Conservation (phyloP, 1,284 basidiomycete species). For the Naganishia sp. region DNA sequence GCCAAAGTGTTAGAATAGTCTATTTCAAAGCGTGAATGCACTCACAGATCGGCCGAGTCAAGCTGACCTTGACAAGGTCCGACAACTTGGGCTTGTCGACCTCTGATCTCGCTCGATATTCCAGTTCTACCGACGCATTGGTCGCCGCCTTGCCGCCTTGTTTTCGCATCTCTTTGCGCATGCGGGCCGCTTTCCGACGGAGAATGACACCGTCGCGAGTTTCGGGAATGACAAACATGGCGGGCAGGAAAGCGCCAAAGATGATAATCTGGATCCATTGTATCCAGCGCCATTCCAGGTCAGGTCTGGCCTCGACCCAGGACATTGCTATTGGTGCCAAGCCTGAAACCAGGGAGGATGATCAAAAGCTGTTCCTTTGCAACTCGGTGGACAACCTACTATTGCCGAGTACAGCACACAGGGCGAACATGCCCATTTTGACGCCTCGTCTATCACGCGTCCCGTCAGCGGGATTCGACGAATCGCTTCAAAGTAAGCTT, state of each 20-base stretch:
- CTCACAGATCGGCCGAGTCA: slow-evolving; percentile 45
- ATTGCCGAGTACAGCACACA: slow-evolving; percentile 59
- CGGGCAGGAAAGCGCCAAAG: slow-evolving; percentile 42
- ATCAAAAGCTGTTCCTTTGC: neutral
- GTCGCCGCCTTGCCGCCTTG: slow-evolving; percentile 41
- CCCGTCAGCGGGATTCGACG: too few relatives aligned
- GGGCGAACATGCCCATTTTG: slow-evolving; percentile 31
- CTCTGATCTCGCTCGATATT: slow-evolving; percentile 54
- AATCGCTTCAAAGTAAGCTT: too few relatives aligned
- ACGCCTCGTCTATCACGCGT: slow-evolving; percentile 52
- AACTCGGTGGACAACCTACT: neutral
- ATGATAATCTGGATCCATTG: slow-evolving; percentile 70
- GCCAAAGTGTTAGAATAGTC: neutral
- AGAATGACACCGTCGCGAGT: slow-evolving; percentile 50
- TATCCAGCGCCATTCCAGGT: slow-evolving; percentile 74
- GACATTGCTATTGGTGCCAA: slow-evolving; percentile 67
- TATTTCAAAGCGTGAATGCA: neutral
- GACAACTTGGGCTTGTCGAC: slow-evolving; percentile 43
- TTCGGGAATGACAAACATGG: slow-evolving; percentile 42
- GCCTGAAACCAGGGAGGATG: slow-evolving; percentile 53
- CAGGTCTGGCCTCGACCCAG: slow-evolving; percentile 66
- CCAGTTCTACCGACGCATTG: slow-evolving; percentile 9
- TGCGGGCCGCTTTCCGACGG: slow-evolving; percentile 41
- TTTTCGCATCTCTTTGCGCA: slow-evolving; percentile 42
- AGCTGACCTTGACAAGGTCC: slow-evolving; percentile 42